phyloP scores from a whole-genome alignment of 306 rosid species.

The Abrus pulchellus region DNA sequence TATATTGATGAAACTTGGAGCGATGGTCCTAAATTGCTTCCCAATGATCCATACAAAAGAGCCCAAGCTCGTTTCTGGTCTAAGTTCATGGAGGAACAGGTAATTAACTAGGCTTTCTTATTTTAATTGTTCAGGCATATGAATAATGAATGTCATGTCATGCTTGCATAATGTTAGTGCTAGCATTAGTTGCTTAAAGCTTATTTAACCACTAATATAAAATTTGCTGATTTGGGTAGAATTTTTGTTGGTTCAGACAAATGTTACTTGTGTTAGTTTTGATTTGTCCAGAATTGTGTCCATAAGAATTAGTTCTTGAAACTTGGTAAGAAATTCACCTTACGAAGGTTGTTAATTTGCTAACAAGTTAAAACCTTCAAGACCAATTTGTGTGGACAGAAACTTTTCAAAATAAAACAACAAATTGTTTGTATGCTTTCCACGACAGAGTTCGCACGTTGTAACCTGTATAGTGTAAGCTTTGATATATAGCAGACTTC shows the following conservation, averaged over 20 bases:
- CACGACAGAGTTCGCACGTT: not conserved
- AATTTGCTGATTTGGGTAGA: not conserved
- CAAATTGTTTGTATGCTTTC: no score
- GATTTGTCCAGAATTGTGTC: no score
- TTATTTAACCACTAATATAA: not conserved
- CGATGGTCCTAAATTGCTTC: constrained; percentile 46
- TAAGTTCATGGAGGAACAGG: constrained; percentile 43
- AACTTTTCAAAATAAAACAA: no score
- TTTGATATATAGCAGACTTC: not conserved
- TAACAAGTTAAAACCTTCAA: no score
- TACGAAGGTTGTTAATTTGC: no score
- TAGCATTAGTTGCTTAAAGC: not conserved
- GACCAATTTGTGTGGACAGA: no score
- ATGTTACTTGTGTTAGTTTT: no score
- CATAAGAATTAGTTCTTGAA: no score
- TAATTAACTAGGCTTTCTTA: not conserved
- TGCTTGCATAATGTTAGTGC: not conserved
- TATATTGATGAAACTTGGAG: constrained; percentile 57
- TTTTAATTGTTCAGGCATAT: not conserved
- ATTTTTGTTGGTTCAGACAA: not conserved
- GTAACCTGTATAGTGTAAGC: not conserved
- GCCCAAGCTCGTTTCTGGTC: constrained; percentile 58
- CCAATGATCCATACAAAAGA: constrained; percentile 46
- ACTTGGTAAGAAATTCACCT: no score
- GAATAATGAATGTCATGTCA: not conserved